phyloP scores from a whole-genome alignment of 2,329 filamentous ascomycete genomes.

The Aurifilum marmelostoma region DNA sequence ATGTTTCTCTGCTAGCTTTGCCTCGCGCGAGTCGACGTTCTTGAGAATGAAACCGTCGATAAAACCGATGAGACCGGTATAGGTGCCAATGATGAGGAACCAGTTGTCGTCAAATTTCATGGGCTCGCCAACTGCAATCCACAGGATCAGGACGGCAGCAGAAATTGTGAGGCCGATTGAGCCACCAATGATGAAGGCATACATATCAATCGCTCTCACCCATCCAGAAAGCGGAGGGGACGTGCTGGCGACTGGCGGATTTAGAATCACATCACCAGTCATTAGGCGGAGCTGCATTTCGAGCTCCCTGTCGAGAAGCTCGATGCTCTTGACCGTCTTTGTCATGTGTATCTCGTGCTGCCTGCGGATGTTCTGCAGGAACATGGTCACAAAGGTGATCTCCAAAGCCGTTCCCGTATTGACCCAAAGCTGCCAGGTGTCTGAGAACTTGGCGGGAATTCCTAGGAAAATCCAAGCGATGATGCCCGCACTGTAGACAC shows the following conservation, averaged over 20 bases:
- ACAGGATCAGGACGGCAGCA: constrained; percentile 40
- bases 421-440: constrained; percentile 46
- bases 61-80: constrained; percentile 50
- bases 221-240: constrained; percentile 38
- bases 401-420: constrained; percentile 48
- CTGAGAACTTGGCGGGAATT: constrained; percentile 35
- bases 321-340: constrained; percentile 39
- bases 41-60: constrained; percentile 50
- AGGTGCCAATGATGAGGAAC: constrained; percentile 53
- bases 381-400: constrained; percentile 45
- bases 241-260: constrained; percentile 39
- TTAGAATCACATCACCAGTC: constrained; percentile 39
- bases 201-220: constrained; percentile 46
- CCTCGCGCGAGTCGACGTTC: constrained; percentile 43
- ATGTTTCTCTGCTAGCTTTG: constrained; percentile 31
- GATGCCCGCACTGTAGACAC: constrained; percentile 42
- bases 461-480: constrained; percentile 41
- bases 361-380: constrained; percentile 44
- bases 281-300: constrained; percentile 41
- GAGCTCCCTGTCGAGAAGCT: constrained; percentile 40
- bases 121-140: constrained; percentile 44
- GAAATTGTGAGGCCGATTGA: constrained; percentile 45
- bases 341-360: constrained; percentile 40
- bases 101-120: constrained; percentile 48
- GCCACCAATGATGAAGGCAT: constrained; percentile 47